phyloP scores from a whole-genome alignment of 495 filamentous ascomycete genomes.

The Aspergillus homomorphus region DNA sequence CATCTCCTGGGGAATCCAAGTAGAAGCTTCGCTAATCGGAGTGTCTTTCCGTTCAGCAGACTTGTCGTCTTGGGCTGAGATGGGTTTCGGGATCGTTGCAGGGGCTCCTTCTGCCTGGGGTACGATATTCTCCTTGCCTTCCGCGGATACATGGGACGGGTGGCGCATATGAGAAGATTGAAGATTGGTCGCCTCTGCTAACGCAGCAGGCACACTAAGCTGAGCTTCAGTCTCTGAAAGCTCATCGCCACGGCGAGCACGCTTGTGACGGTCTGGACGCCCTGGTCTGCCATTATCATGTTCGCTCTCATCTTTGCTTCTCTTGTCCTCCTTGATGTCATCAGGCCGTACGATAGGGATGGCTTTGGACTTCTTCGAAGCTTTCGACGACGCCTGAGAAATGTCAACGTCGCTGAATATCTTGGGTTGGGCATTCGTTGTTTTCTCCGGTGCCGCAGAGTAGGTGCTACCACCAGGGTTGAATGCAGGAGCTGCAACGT shows the following conservation, averaged over 20 bases:
- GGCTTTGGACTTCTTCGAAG: slow-evolving; percentile 70
- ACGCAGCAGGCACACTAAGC: slow-evolving; percentile 60
- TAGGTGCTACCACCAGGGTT: slow-evolving; percentile 51
- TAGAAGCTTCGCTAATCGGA: slow-evolving; percentile 40
- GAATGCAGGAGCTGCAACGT: slow-evolving; percentile 78
- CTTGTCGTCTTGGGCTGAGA: slow-evolving; percentile 18
- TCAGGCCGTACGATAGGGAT: slow-evolving; percentile 76
- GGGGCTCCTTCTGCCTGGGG: slow-evolving; percentile 21
- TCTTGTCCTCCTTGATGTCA: slow-evolving; percentile 37
- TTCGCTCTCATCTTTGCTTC: slow-evolving; percentile 39
- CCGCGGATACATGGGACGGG: slow-evolving; percentile 29
- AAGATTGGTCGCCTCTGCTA: slow-evolving; percentile 42
- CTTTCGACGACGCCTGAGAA: slow-evolving; percentile 56
- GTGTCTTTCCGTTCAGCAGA: slow-evolving; percentile 32
- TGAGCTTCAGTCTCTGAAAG: slow-evolving; percentile 66
- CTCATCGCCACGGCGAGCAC: slow-evolving; percentile 56
- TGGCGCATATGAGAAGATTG: slow-evolving; percentile 32
- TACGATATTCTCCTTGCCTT: slow-evolving; percentile 46
- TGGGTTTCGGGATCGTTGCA: background rate
- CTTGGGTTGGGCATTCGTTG: slow-evolving; percentile 36
- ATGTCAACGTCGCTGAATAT: slow-evolving; percentile 79
- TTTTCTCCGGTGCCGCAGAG: slow-evolving; percentile 25
- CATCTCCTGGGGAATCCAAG: slow-evolving; percentile 43
- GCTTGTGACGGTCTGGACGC: slow-evolving; percentile 64
- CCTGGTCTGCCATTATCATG: slow-evolving; percentile 36